A percentile compares a stretch with the other conserved stretches of the same genome.
Evolutionary conservation across 73 alveolate genomes (phyloP).

Genomic region (Paramecium primaurelia): DNA sequence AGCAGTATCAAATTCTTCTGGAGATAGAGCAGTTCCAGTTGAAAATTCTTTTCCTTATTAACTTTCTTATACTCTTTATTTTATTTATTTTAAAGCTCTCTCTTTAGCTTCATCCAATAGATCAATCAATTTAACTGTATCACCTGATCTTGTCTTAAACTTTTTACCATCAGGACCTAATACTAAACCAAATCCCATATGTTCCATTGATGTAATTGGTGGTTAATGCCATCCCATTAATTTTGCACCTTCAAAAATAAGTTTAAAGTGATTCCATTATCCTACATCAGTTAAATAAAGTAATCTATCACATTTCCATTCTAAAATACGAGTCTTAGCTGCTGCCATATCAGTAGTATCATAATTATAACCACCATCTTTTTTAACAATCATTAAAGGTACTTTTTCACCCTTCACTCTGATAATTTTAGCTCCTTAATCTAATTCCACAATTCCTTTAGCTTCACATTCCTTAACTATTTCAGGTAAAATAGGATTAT

Average conservation of each 20-base stretch:
- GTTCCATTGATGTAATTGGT: constrained; percentile 83
- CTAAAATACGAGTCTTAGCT: constrained; percentile 81
- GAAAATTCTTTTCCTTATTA: constrained; percentile 47
- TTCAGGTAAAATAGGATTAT: constrained; percentile 89
- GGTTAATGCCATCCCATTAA: constrained; percentile 86
- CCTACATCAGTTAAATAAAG: constrained; percentile 97
- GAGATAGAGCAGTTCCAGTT: constrained; percentile 73
- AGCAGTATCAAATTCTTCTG: constrained; percentile 78
- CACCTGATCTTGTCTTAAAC: constrained; percentile 97
- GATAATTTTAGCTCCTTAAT: constrained; percentile 91
- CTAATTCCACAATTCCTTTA: constrained; percentile 73
- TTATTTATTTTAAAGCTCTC: constrained; percentile 75
- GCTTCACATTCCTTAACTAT: constrained; percentile 86
- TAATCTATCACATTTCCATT: constrained; percentile 79
- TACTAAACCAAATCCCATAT: constrained; percentile 99
- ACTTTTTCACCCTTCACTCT: constrained; percentile 76
- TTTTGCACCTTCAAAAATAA: constrained; percentile 94
- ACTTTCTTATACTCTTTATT: not conserved
- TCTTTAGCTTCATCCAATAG: constrained; percentile 97
- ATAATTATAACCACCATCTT: constrained; percentile 99
- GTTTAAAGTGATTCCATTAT: constrained; percentile 93
- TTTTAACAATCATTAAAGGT: constrained; percentile 93
- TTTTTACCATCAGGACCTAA: constrained; percentile 94
- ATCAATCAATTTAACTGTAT: constrained; percentile 86
- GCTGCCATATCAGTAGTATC: constrained; percentile 99